Percentiles rank a stretch among this genome's conserved stretches.
phyloP scores from a whole-genome alignment of 2,329 filamentous ascomycete genomes.

The Curvularia hawaiiensis region DNA sequence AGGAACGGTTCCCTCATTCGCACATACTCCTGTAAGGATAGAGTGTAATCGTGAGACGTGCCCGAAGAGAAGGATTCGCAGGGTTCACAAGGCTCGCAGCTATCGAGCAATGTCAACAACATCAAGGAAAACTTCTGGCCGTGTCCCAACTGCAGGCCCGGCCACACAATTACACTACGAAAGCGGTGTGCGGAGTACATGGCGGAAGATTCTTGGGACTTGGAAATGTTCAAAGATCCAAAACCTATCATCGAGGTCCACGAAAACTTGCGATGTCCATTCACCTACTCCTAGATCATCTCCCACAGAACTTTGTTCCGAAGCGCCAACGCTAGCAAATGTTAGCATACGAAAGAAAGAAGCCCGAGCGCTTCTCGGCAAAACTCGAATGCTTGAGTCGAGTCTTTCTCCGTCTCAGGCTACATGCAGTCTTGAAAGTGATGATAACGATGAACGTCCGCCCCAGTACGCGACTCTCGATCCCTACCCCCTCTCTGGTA shows the following conservation, averaged over 20 bases:
- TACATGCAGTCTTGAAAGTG: background rate
- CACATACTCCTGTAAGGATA: background rate
- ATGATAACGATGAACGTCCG: constrained; percentile 1
- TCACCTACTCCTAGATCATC: background rate
- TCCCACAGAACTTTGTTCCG: background rate
- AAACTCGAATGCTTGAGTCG: background rate
- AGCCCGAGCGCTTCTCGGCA: background rate
- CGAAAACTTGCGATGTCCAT: background rate
- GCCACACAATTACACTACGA: background rate
- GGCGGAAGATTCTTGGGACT: background rate
- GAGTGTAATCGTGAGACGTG: background rate
- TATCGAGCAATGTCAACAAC: background rate
- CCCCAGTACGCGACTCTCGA: constrained; percentile 8
- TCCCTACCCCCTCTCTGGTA: constrained; percentile 4
- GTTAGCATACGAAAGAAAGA: background rate
- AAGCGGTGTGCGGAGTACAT: background rate
- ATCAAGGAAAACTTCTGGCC: background rate
- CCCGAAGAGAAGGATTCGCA: background rate
- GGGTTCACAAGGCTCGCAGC: background rate
- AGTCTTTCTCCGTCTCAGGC: background rate
- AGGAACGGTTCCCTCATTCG: background rate
- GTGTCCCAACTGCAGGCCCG: background rate
- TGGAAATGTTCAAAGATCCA: background rate
- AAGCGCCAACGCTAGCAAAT: background rate
- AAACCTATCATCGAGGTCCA: background rate